Conservation (phyloP, 1,284 basidiomycete genomes). For the Sparassis latifolia region DNA sequence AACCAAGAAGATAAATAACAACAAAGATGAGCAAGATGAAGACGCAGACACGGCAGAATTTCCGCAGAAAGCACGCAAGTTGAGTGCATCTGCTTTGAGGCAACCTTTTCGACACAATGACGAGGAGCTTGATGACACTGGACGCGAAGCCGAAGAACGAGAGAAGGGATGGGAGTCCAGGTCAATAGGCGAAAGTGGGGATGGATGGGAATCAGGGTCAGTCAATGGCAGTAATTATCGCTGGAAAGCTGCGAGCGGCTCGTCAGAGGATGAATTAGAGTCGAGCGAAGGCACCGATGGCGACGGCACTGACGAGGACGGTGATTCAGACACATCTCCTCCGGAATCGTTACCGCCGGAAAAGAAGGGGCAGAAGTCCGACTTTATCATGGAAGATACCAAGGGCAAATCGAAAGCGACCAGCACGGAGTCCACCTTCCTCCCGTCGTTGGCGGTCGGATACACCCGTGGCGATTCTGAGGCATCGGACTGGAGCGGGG, state of each 20-base stretch:
- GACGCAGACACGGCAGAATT: constrained; percentile 28
- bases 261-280: constrained; percentile 1
- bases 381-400: constrained; percentile 3
- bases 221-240: neutral
- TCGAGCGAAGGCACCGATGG: constrained; percentile 1
- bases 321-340: constrained; percentile 10
- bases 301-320: constrained; percentile 17
- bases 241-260: too few relatives aligned
- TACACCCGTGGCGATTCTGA: constrained; percentile 77
- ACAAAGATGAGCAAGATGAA: constrained; percentile 16
- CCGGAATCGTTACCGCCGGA: neutral
- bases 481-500: constrained; percentile 63
- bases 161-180: constrained; percentile 39
- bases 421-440: constrained; percentile 65
- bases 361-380: constrained; percentile 6
- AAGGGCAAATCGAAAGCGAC: constrained; percentile 16
- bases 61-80: constrained; percentile 24
- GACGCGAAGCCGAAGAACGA: constrained; percentile 25
- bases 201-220: constrained; percentile 29
- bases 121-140: constrained; percentile 19
- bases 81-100: too few relatives aligned
- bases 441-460: constrained; percentile 84
- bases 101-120: neutral
- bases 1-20: constrained; percentile 18
- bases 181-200: constrained; percentile 24